Evolutionary conservation across 352 stramenopile species (phyloP), one percentile per base, ranked within the genome.

Genomic region (Phytophthora melonis): DNA sequence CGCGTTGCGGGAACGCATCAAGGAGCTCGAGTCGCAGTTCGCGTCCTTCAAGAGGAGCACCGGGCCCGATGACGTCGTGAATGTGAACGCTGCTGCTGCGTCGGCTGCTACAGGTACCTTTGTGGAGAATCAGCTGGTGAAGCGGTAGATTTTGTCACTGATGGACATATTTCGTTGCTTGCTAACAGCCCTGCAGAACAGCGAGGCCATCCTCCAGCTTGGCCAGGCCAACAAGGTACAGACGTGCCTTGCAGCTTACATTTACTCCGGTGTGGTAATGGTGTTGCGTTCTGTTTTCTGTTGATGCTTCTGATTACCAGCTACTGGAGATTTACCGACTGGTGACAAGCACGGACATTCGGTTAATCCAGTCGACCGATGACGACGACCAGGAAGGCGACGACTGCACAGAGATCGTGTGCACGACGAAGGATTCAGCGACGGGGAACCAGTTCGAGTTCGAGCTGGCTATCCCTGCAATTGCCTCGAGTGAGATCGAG

Each of bases 271-370:
- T 50, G 18, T 50, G 39, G 36, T 75, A 19, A 64, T 30, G 32
- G 32, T 56, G 25, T 36, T 58, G 25, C 19, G 13, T 52, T 13
- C 10, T 5, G n/a, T 49, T 68, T n/a, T 64, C 30, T 36, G 32
- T 2, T 36, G 32, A 5, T 50, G 43, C 18, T 74, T 13, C n/a
- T 72, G 53, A 27, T 19, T 67, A 55, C 4, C 53, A 96, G 89
- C 75, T 96, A 1, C 64, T 96, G 61, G 80, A 94, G 41, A 50
- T 95, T 32, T 96, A 96, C 30, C 87, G 89, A 9, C 56, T 94
- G 3, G 78, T 95, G 47, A 93, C 88, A 16, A 93, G 86, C 58
- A 92, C 85, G 3, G 84, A 96, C 41, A 90, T 96, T 67, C 84
- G 77, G 19, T 52, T 96, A 39, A 93, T 94, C 52, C 82, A 93